Conservation (phyloP, 1,284 basidiomycete species). For the Grifola frondosa region DNA sequence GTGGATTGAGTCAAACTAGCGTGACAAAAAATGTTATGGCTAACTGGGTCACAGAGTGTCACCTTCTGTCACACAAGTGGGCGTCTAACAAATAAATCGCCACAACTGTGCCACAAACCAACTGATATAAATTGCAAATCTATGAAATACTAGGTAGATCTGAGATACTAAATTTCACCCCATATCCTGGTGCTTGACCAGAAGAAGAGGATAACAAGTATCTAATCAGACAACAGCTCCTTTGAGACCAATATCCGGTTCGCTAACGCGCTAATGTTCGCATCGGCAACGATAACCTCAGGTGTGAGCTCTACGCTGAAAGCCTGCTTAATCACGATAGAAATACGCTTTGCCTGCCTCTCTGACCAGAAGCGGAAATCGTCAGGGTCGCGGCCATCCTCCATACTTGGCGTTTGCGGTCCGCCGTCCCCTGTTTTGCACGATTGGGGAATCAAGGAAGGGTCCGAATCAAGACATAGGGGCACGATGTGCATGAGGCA, state of each 20-base stretch:
- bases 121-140: no score
- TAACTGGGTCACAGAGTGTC: no score
- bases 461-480: slow-evolving; percentile 84
- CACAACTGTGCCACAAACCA: no score
- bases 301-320: slow-evolving; percentile 87
- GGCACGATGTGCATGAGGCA: slow-evolving; percentile 78
- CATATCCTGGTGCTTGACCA: no score
- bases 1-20: no score
- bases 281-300: slow-evolving; percentile 91
- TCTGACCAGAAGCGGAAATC: slow-evolving; percentile 95
- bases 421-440: slow-evolving; percentile 41
- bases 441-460: slow-evolving; percentile 76
- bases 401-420: slow-evolving; percentile 23
- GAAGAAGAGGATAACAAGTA: no score
- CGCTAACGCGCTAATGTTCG: slow-evolving; percentile 82
- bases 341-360: slow-evolving; percentile 86
- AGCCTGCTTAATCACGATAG: slow-evolving; percentile 71
- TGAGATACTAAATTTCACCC: no score
- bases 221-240: slow-evolving; percentile 53
- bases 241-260: slow-evolving; percentile 83
- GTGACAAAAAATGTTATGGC: no score
- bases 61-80: no score
- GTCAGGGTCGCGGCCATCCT: slow-evolving; percentile 70
- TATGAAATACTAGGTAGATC: no score
- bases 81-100: no score